phyloP scores from a whole-genome alignment of 2,329 filamentous ascomycete species.

The Xylaria sp. region DNA sequence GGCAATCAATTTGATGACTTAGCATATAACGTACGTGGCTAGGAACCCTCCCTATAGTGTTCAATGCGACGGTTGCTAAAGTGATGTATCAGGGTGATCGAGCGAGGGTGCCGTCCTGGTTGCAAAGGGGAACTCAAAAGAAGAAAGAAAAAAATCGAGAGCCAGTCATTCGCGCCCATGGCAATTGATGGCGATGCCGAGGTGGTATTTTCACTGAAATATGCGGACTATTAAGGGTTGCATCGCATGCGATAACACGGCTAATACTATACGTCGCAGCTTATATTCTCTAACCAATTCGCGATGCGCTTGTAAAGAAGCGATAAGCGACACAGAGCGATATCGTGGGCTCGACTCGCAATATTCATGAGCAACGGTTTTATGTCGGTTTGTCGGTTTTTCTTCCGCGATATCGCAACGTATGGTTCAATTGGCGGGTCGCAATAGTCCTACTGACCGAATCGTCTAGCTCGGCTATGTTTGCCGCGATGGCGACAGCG shows the following conservation, averaged over 20 bases:
- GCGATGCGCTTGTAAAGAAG: constrained; percentile 13
- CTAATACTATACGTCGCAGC: constrained; percentile 15
- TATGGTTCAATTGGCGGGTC: constrained; percentile 33
- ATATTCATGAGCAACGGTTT: constrained; percentile 6
- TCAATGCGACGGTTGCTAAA: constrained; percentile 21
- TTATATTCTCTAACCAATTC: constrained; percentile 16
- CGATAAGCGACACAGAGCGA: constrained; percentile 23
- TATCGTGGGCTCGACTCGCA: constrained; percentile 10
- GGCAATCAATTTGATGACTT: neutral
- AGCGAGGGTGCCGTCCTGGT: constrained; percentile 16
- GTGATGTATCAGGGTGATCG: constrained; percentile 18
- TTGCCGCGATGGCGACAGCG: constrained; percentile 18
- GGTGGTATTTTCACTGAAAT: constrained; percentile 26
- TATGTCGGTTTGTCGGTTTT: constrained; percentile 22
- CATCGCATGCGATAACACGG: constrained; percentile 27
- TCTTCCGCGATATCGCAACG: constrained; percentile 16
- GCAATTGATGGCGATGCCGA: constrained; percentile 27
- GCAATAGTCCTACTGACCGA: constrained; percentile 15
- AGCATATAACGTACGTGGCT: constrained; percentile 8
- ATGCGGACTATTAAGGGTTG: constrained; percentile 21
- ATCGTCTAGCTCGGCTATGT: constrained; percentile 14
- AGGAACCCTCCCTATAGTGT: constrained; percentile 4
- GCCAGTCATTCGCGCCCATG: constrained; percentile 14
- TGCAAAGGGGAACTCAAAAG: neutral
- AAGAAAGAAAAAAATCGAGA: neutral